These are phyloP conservation scores for Sporothrix euskadiensis DNA, from an alignment of 2,329 filamentous ascomycete species.

Conservation along the genomic window DNA sequence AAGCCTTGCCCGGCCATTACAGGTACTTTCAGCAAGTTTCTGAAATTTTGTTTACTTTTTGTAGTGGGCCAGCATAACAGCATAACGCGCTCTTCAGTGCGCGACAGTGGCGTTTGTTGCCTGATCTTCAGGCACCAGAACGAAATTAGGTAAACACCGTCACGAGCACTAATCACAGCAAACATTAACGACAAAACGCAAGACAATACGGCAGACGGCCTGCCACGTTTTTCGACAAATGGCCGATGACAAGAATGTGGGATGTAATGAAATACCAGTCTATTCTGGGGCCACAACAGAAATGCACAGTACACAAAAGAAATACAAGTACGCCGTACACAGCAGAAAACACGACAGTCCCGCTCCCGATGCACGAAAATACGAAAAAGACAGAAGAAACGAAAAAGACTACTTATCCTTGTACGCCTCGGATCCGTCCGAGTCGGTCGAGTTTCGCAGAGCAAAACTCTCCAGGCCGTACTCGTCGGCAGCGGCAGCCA, in stretches of 20 bases:
- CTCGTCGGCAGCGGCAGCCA: background rate
- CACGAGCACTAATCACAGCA: background rate
- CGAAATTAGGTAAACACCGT: background rate
- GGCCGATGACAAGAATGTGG: background rate
- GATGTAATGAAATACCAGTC: background rate
- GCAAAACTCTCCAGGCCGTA: slow-evolving; percentile 5
- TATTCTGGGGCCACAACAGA: background rate
- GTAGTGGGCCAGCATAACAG: background rate
- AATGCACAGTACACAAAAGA: background rate
- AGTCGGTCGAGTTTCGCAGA: background rate
- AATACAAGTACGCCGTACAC: background rate
- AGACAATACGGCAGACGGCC: background rate
- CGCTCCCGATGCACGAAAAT: background rate
- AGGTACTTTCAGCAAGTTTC: no score
- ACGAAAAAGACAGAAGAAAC: no score
- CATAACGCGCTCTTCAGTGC: background rate
- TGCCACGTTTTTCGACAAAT: background rate
- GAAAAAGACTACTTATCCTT: background rate
- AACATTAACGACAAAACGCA: background rate
- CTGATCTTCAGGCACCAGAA: no score
- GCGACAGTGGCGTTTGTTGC: background rate
- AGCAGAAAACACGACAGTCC: background rate
- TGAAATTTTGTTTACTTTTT: background rate
- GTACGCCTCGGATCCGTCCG: slow-evolving; percentile 1
- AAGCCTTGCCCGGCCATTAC: background rate